A percentile compares a stretch with the other conserved stretches of the same genome.
Conservation (phyloP, 2,329 filamentous ascomycete species). For the Apiospora sp. region DNA sequence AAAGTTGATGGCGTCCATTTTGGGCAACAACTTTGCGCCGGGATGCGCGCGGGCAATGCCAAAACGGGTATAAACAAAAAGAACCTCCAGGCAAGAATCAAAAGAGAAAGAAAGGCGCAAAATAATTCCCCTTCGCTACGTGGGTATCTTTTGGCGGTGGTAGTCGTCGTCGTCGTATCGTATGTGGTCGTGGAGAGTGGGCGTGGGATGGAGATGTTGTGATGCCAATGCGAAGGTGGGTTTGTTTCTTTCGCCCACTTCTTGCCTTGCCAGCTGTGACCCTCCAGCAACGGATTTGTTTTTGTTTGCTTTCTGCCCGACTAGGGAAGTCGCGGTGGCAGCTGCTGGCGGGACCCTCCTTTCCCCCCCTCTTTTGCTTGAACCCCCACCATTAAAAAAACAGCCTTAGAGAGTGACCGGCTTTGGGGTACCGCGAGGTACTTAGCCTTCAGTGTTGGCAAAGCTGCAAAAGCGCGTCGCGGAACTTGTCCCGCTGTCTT, state of each 20-base stretch:
- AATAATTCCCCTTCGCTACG: neutral
- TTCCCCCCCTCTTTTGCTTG: neutral
- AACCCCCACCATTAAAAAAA: neutral
- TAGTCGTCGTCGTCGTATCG: conserved; percentile 3
- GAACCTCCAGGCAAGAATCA: neutral
- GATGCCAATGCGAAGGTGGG: conserved; percentile 9
- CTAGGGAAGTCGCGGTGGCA: conserved; percentile 31
- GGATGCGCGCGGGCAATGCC: conserved; percentile 14
- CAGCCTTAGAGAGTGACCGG: neutral
- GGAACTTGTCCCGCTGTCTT: neutral
- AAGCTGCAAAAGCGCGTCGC: conserved; percentile 4
- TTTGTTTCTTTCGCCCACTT: conserved; percentile 1
- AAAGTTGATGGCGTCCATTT: conserved; percentile 82
- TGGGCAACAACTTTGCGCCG: conserved; percentile 34
- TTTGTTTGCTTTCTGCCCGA: conserved; percentile 39
- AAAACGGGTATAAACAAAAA: neutral
- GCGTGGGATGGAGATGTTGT: neutral
- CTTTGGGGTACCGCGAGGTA: neutral
- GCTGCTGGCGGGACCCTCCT: conserved; percentile 24
- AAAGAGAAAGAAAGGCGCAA: neutral
- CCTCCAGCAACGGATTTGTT: conserved; percentile 39
- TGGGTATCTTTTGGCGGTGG: neutral
- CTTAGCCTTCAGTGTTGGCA: neutral
- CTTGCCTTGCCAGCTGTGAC: conserved; percentile 10
- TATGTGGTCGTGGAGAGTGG: conserved; percentile 3